These are phyloP conservation scores for Talaromyces trachyspermus DNA, from an alignment of 495 filamentous ascomycete species.

Conservation along the genomic window DNA sequence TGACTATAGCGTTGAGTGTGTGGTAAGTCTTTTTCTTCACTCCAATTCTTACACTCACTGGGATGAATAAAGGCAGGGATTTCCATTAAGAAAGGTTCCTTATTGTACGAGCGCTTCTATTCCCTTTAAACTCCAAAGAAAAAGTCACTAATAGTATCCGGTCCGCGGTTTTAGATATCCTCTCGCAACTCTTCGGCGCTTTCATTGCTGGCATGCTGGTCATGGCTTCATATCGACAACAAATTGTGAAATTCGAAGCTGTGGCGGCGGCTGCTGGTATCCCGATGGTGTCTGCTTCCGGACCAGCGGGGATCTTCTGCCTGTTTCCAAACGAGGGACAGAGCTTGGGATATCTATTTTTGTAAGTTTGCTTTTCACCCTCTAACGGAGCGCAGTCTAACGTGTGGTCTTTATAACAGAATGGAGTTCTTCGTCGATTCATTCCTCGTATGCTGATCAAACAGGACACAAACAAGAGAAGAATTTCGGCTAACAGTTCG, in stretches of 20 bases:
- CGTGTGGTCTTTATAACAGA: background rate
- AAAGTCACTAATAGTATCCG: background rate
- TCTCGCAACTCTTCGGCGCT: slow-evolving; percentile 44
- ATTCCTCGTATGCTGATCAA: slow-evolving; percentile 32
- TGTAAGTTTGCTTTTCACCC: slow-evolving; percentile 16
- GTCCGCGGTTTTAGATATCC: slow-evolving; percentile 25
- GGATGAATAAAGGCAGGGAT: slow-evolving; percentile 27
- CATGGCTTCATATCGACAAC: slow-evolving; percentile 42
- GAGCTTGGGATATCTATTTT: slow-evolving; percentile 42
- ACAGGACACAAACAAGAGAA: background rate
- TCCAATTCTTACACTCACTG: background rate
- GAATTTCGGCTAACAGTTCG: background rate
- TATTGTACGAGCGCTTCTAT: slow-evolving; percentile 15
- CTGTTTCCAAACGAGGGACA: slow-evolving; percentile 34
- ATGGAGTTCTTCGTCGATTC: slow-evolving; percentile 45
- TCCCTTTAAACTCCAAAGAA: background rate
- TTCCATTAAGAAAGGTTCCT: slow-evolving; percentile 44
- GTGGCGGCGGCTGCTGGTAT: slow-evolving; percentile 17
- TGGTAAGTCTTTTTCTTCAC: slow-evolving; percentile 18
- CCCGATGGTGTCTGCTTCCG: slow-evolving; percentile 34
- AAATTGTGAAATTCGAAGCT: slow-evolving; percentile 33
- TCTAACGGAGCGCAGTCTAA: background rate
- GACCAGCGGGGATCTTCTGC: slow-evolving; percentile 40
- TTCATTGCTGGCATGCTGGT: slow-evolving; percentile 43
- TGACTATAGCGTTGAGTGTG: slow-evolving; percentile 41